Evolutionary conservation across 139 green algal species (phyloP), one percentile per base, ranked within the genome.

Genomic region (Zygnema cylindricum): DNA sequence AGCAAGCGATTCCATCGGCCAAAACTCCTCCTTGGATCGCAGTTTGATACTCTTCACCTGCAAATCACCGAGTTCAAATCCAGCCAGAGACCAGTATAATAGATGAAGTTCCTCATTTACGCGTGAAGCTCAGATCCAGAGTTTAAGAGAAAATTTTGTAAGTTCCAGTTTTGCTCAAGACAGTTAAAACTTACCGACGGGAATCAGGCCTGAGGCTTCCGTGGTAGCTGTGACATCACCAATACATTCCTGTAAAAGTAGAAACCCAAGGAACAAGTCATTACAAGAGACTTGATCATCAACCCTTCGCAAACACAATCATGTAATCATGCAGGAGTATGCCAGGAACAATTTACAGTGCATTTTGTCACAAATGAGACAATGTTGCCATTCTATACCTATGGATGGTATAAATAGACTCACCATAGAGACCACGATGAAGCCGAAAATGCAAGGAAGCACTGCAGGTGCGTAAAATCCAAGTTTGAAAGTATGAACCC

Each of bases 401-500:
- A n/a, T n/a, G n/a, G n/a, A n/a, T n/a, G n/a, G n/a, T n/a, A n/a
- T n/a, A n/a, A n/a, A n/a, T n/a, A n/a, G n/a, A n/a, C 57, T 73
- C 57, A 73, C 95, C 0, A 97, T 82, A 1, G 78, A 92, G 23
- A 89, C 91, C 39, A 95, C 89, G n/a, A 91, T 75, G 92, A 94
- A 95, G 78, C 85, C 90, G 43, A 95, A 94, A 38, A 94, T 89
- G 39, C 91, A 54, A 3, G 94, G 94, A 25, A 95, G 54, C 16
- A 95, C 38, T 22, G 92, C 93, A 1, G 94, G 94, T 0, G 86
- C 78, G 77, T 95, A 95, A 55, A 95, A 93, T 32, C 94, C 88
- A 33, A 97, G 84, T 0, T 89, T 77, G 88, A 97, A 97, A 42
- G 85, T 95, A 16, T 92, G 86, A 33, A 93, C 92, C 95, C 95